phyloP scores from a whole-genome alignment of 2,329 filamentous ascomycete species.

The Exophiala bonariae region DNA sequence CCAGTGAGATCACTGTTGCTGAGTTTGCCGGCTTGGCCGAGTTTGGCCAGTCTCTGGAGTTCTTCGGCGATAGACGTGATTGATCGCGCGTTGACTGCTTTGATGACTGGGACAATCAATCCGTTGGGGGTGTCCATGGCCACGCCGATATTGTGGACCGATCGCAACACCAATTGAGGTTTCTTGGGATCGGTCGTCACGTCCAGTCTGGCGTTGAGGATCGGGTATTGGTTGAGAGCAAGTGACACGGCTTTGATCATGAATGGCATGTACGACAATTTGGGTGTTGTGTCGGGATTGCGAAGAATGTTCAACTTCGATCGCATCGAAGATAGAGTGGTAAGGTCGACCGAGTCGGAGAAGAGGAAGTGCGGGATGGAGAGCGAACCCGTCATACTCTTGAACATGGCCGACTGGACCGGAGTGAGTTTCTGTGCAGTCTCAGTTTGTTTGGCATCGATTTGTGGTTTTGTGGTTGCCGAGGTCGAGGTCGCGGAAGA shows the following conservation, averaged over 20 bases:
- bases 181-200: slow-evolving; percentile 57
- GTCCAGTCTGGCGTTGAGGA: slow-evolving; percentile 86
- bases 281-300: slow-evolving; percentile 49
- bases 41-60: slow-evolving; percentile 68
- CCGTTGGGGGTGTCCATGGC: slow-evolving; percentile 92
- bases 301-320: slow-evolving; percentile 69
- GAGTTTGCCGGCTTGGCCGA: slow-evolving; percentile 75
- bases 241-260: slow-evolving; percentile 93
- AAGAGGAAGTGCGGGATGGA: slow-evolving; percentile 94
- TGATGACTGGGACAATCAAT: slow-evolving; percentile 87
- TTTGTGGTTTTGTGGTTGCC: slow-evolving; percentile 35
- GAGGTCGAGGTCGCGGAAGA: slow-evolving; percentile 34
- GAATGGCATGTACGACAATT: slow-evolving; percentile 89
- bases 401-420: slow-evolving; percentile 93
- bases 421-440: slow-evolving; percentile 69
- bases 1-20: slow-evolving; percentile 73
- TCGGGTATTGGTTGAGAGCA: slow-evolving; percentile 75
- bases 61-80: slow-evolving; percentile 77
- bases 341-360: slow-evolving; percentile 84
- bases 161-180: slow-evolving; percentile 74
- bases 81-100: slow-evolving; percentile 74
- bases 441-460: slow-evolving; percentile 61
- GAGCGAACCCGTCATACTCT: slow-evolving; percentile 90
- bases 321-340: slow-evolving; percentile 70
- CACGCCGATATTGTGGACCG: slow-evolving; percentile 90